Base-by-base conservation (phyloP, 306 rosid genomes). In the Luffa acutangula region DNA sequence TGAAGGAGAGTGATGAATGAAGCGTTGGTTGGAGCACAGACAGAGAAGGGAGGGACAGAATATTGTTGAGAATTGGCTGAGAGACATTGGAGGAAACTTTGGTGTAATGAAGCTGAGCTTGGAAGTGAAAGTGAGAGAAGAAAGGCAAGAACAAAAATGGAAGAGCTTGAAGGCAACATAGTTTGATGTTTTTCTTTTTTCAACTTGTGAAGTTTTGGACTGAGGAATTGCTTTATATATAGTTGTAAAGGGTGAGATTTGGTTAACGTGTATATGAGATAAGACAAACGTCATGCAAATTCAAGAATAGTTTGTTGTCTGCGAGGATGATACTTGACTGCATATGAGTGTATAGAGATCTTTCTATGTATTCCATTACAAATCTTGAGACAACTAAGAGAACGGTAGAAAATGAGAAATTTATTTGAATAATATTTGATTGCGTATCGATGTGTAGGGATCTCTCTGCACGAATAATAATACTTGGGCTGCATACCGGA, bases 1-100 rank as follows among this genome's bases (percentile, higher is more conserved):
- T 85, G 87, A 9, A 93, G 92, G 56, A 88, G 56, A 0, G 94
- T 54, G 39, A 79, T 81, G 86, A 72, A 93, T 73, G 88, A 76
- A 14, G 81, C 42, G 75, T 87, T 84, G 37, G 13, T 77, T 2
- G 82, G 85, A 39, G 89, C 79, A 86, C 86, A 85, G 25, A 93
- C 79, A 60, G 85, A 41, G 52, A 87, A 74, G 80, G 87, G 84
- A 73, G 84, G 87, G 9, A 84, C 73, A 41, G 86, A 63, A n/a
- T n/a, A n/a, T 57, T 33, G 34, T 8, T 70, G 67, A 20, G 90
- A 85, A 45, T 86, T 83, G 7, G 34, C 25, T 49, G 84, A 80
- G 73, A 92, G 81, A 65, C 97, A 90, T 4, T 74, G 82, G 57
- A 60, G 81, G 78, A 91, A 89, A 9, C 3, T 79, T 63, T 84